These are phyloP conservation scores for Pseudogymnoascus destructans DNA, from an alignment of 2,329 filamentous ascomycete genomes.

Conservation along the genomic window DNA sequence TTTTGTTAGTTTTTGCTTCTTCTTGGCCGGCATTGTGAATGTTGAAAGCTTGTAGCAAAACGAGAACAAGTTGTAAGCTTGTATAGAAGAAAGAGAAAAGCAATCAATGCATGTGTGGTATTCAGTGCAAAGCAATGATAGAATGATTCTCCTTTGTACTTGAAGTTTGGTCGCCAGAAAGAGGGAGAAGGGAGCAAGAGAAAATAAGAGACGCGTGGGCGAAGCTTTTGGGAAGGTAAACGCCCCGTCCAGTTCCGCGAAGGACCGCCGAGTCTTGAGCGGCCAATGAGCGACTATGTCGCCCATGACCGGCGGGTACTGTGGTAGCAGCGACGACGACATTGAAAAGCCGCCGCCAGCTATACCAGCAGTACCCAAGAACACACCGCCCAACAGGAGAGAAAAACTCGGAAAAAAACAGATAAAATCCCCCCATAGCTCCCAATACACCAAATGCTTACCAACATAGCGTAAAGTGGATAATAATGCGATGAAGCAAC, in stretches of 20 bases:
- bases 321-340: background rate
- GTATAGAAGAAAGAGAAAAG: background rate
- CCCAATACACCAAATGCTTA: background rate
- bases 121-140: background rate
- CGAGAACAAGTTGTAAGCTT: background rate
- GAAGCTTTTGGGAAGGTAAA: background rate
- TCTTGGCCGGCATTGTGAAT: background rate
- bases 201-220: background rate
- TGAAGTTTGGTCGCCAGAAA: background rate
- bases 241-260: background rate
- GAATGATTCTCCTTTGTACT: background rate
- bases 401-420: constrained; percentile 15
- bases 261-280: background rate
- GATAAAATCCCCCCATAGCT: constrained; percentile 9
- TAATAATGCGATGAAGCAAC: constrained; percentile 12
- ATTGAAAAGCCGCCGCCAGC: background rate
- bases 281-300: background rate
- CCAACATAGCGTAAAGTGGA: constrained; percentile 8
- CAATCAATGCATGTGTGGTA: background rate
- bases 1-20: background rate
- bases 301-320: background rate
- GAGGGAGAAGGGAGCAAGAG: background rate
- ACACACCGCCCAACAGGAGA: background rate
- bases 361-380: background rate
- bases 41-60: background rate